Percentiles rank a stretch among this genome's conserved stretches.
These are phyloP conservation scores for Chamaecrista fasciculata DNA, from an alignment of 306 rosid species.

Conservation along the genomic window DNA sequence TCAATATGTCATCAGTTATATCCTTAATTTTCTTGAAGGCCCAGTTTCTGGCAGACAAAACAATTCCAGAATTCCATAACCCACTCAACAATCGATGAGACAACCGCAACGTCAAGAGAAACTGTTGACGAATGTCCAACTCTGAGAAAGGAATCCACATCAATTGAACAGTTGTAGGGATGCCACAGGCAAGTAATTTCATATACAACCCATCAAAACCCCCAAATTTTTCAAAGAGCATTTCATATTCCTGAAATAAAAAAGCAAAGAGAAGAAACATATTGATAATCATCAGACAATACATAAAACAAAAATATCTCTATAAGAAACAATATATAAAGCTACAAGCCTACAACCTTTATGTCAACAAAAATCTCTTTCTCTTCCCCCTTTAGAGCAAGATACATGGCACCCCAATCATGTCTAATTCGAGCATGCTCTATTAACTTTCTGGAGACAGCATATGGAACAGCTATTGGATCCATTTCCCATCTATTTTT, in stretches of 20 bases:
- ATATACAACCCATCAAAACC: conserved; percentile 92
- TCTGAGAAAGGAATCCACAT: conserved; percentile 94
- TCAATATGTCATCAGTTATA: conserved; percentile 67
- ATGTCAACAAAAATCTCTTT: conserved; percentile 71
- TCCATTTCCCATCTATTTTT: conserved; percentile 90
- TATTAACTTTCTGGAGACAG: conserved; percentile 65
- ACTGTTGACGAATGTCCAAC: conserved; percentile 60
- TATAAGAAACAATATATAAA: conserved; percentile 26
- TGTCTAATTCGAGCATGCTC: conserved; percentile 81
- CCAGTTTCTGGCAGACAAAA: conserved; percentile 48
- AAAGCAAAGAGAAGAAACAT: conserved; percentile 25
- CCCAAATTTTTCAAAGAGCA: conserved; percentile 77
- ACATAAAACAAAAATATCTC: conserved; percentile 18
- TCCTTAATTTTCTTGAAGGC: conserved; percentile 42
- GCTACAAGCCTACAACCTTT: conserved; percentile 51
- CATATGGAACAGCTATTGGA: conserved; percentile 83
- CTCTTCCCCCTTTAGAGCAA: conserved; percentile 81
- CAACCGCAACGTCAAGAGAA: conserved; percentile 54
- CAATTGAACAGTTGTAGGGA: conserved; percentile 81
- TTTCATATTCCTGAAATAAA: conserved; percentile 64
- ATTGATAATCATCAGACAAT: conserved; percentile 26
- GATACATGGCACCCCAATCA: conserved; percentile 88
- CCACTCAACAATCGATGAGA: conserved; percentile 51
- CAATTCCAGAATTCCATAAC: conserved; percentile 54
- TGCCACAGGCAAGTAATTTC: conserved; percentile 83